Evolutionary conservation across 495 filamentous ascomycete species (phyloP), one percentile per base, ranked within the genome.

Genomic region (Cercophora scortea): DNA sequence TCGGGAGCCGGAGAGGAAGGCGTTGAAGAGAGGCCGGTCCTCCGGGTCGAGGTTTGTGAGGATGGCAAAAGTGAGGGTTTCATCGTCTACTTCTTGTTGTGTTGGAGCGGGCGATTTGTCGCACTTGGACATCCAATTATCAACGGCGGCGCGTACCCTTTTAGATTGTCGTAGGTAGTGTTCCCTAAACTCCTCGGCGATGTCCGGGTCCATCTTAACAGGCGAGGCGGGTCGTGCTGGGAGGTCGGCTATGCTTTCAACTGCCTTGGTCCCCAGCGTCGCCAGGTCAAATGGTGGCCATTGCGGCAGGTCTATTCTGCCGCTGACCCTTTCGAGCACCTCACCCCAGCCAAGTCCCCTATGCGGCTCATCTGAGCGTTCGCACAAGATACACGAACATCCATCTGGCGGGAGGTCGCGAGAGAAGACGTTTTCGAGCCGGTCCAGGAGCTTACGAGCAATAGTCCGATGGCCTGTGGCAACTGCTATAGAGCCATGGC

Each of bases 391-490:
- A 66, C 91, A 78, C 17, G 68, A 67, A 64, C 91, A 96, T 3
- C 79, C 83, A 53, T 95, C 84, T 0, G 83, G 84, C 0, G 88
- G 87, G 35, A 99, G 85, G 58, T 96, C 90, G 45, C 94, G 78
- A 17, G 89, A 87, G 65, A 99, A 97, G 13, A 99, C 89, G 25
- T 88, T 84, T 61, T 96, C 93, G 11, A 99, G 72, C 48, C 92
- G 84, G 62, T 99, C 93, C n/a, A 97, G 78, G 19, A 97, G 67
- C 38, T 90, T 80, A 2, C 94, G 83, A n/a, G 94, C 94, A 38
- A 97, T 85, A 7, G 91, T 96, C 46, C 86, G 82, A 68, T 97
- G 96, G 2, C 94, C 94, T 6, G 94, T 97, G 18, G 93, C 93
- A 0, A 99, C 94, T 6, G 94, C 94, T 13, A 99, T 67, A 7